These are phyloP conservation scores for Mucor velutinosus DNA, from an alignment of 371 early-diverging fungal species.

Conservation along the genomic window DNA sequence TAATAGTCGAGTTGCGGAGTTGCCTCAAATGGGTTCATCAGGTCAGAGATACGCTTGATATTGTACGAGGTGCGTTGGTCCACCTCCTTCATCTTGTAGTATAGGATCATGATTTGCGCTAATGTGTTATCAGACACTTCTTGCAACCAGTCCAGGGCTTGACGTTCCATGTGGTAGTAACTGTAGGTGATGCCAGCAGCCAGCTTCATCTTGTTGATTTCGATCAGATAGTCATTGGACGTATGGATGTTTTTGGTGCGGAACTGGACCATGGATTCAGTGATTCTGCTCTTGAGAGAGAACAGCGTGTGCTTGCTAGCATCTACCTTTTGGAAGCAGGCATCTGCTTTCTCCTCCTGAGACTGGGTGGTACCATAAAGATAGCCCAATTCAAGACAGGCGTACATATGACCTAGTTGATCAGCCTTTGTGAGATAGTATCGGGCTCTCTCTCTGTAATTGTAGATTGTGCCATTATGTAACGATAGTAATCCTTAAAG, in stretches of 20 bases:
- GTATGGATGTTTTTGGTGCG: slow-evolving; percentile 8
- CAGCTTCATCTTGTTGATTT: slow-evolving; percentile 20
- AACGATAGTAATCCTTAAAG: slow-evolving; percentile 15
- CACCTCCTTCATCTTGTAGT: slow-evolving; percentile 22
- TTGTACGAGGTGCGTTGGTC: not conserved
- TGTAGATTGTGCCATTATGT: slow-evolving; percentile 12
- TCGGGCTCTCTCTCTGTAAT: slow-evolving; percentile 10
- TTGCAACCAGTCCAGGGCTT: slow-evolving; percentile 23
- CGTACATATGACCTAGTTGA: slow-evolving; percentile 14
- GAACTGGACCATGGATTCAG: slow-evolving; percentile 10
- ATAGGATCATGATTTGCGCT: slow-evolving; percentile 19
- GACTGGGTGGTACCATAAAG: slow-evolving; percentile 9
- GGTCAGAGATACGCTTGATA: not conserved
- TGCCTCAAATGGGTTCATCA: slow-evolving; percentile 6
- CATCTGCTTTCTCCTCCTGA: slow-evolving; percentile 19
- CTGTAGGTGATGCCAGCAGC: slow-evolving; percentile 29
- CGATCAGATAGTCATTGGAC: slow-evolving; percentile 11
- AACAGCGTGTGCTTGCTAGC: slow-evolving; percentile 7
- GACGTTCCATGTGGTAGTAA: slow-evolving; percentile 22
- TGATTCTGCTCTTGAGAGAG: slow-evolving; percentile 10
- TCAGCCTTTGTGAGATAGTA: slow-evolving; percentile 7
- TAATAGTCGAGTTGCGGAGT: slow-evolving; percentile 8
- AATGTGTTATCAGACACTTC: slow-evolving; percentile 15
- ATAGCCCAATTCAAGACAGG: slow-evolving; percentile 24
- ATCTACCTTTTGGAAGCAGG: slow-evolving; percentile 16